Conservation (phyloP, 192 early-diverging fungal genomes). For the Entomortierella parvispora region DNA sequence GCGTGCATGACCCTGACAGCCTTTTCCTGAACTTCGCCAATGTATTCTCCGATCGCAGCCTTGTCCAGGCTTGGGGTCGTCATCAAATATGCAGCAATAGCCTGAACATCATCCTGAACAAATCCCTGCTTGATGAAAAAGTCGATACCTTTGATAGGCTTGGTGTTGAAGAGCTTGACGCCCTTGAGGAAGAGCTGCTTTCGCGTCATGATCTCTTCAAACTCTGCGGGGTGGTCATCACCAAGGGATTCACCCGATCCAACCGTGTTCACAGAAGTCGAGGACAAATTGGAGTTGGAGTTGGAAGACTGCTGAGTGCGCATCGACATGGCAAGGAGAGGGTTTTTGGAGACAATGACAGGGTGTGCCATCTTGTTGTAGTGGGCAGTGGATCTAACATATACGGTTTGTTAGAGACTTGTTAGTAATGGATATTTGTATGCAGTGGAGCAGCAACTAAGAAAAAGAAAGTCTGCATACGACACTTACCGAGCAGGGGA, state of each 20-base stretch:
- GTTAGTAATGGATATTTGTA: too few species aligned
- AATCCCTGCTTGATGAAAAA: conserved; percentile 79
- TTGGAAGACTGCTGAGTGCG: conserved; percentile 26
- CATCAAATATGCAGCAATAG: conserved; percentile 80
- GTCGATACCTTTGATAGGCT: conserved; percentile 89
- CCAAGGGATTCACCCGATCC: conserved; percentile 49
- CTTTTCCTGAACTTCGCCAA: conserved; percentile 91
- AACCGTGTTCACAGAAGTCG: conserved; percentile 43
- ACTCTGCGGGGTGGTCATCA: conserved; percentile 87
- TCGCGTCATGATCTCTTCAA: conserved; percentile 83
- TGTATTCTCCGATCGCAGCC: conserved; percentile 89
- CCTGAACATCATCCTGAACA: conserved; percentile 75
- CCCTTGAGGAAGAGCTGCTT: conserved; percentile 86
- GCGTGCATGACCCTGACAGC: conserved; percentile 95
- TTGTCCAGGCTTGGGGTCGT: conserved; percentile 86
- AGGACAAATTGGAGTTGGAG: conserved; percentile 47
- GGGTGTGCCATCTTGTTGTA: conserved; percentile 53
- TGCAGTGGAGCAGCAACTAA: background rate
- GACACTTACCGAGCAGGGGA: conserved; percentile 2
- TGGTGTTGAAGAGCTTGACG: conserved; percentile 82
- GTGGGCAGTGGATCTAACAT: background rate
- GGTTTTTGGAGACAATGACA: conserved; percentile 59
- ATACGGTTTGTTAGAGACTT: too few species aligned
- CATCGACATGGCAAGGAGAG: conserved; percentile 49
- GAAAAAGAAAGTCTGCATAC: too few species aligned